These are phyloP conservation scores for Trapa bicornis DNA, from an alignment of 345 rosid species.

Conservation along the genomic window DNA sequence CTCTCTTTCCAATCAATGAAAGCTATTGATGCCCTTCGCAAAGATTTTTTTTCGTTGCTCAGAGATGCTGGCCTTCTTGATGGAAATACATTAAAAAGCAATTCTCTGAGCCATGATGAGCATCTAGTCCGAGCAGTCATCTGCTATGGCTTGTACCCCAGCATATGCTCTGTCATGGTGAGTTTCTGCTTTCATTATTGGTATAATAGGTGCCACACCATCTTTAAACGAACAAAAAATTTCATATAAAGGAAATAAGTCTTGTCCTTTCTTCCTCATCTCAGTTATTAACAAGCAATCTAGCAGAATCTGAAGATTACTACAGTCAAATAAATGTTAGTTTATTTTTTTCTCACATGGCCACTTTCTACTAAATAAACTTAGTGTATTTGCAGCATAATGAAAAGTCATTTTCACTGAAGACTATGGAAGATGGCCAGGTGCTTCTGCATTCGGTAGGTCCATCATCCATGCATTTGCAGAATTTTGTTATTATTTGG, in stretches of 20 bases:
- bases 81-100: slow-evolving; percentile 35
- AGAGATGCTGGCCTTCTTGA: slow-evolving; percentile 61
- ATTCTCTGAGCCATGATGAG: slow-evolving; percentile 42
- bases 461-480: not conserved
- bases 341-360: not conserved
- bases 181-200: slow-evolving; percentile 14
- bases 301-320: not conserved
- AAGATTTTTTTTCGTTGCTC: slow-evolving; percentile 72
- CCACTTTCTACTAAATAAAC: not conserved
- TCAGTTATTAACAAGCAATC: not conserved
- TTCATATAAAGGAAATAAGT: not conserved
- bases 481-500: not conserved
- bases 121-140: slow-evolving; percentile 66
- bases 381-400: slow-evolving; percentile 38
- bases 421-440: slow-evolving; percentile 95
- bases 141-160: slow-evolving; percentile 82
- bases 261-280: not conserved
- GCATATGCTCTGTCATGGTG: slow-evolving; percentile 82
- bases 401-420: slow-evolving; percentile 66
- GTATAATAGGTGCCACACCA: not conserved
- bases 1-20: slow-evolving; percentile 78
- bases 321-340: not conserved
- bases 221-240: not conserved
- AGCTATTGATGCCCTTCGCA: slow-evolving; percentile 79
- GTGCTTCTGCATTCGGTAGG: slow-evolving; percentile 79